Evolutionary conservation across 2,329 filamentous ascomycete species (phyloP), one percentile per base, ranked within the genome.

Genomic region (Botrytis deweyae): DNA sequence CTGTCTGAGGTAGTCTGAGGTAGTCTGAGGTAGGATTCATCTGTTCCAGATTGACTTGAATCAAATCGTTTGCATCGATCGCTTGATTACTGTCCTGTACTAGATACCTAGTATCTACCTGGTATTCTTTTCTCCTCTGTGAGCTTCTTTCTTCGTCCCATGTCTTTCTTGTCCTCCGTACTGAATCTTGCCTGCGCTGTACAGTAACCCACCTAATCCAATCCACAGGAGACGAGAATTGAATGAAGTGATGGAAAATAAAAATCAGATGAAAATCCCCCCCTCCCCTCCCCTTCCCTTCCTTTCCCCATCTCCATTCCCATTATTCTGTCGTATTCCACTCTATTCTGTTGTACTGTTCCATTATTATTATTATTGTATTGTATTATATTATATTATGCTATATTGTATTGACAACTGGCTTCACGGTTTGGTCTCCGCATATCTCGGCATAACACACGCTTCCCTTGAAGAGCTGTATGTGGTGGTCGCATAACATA

Each of bases 361-460:
- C 38, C 44, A 62, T 40, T 25, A n/a, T n/a, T 55, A 16, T 52
- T 12, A 52, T 29, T 29, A 29, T 49, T 46, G 5, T n/a, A 52
- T 25, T 52, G 4, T 52, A 12, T 52, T 52, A 7, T 9, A 20
- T 46, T 42, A 14, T 22, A 46, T 46, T 46, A 2, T 16, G 18
- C 22, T 46, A 10, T 46, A 6, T 14, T 40, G 40, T 64, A 40
- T 63, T 63, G 62, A 64, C 62, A 64, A 64, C 25, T 64, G 38
- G 38, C 62, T 64, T 44, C 33, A 36, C 22, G 0, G 12, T 49
- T n/a, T 52, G 64, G 65, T 55, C 65, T 67, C 65, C 65, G 65
- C 65, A 67, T 66, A 52, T 66, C 64, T 66, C 64, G 64, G 64
- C 63, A 63, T 9, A 40, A n/a, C 49, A 40, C 22, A 18, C 49